Evolutionary conservation across 2,329 filamentous ascomycete genomes (phyloP), one percentile per base, ranked within the genome.

Genomic region (Sporothrix humicola): DNA sequence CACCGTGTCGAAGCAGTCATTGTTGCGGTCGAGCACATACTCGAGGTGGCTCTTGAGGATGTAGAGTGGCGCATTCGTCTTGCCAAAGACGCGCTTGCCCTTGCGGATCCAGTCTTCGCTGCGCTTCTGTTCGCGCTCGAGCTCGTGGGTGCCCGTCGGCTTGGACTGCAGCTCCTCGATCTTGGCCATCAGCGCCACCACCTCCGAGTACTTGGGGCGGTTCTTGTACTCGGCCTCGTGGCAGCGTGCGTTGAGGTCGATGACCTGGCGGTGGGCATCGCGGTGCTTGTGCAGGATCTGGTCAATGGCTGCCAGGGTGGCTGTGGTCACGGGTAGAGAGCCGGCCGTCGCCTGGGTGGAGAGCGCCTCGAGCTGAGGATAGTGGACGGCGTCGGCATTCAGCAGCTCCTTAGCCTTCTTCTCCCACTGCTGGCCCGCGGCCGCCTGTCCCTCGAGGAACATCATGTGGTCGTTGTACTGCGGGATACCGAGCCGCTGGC

Each of bases 81-180:
- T 99, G 71, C 96, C 96, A 79, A 99, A 99, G 0, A 99, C 84
- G 81, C 98, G 98, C 84, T 99, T 99, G 69, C 96, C 96, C 79
- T 94, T 94, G 46, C 96, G 89, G 95, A 99, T 99, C 96, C 96
- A 99, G 81, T 99, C 96, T 80, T 99, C 96, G 77, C 98, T 96
- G 8, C 93, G 90, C 80, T 96, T 97, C 77, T 96, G 92, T 81
- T 98, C 94, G 76, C 94, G 95, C 80, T 99, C 96, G 4, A 99
- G 88, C 78, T 99, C 96, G 48, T 97, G 88, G 0, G 95, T 97
- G 1, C 96, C 96, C 56, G 89, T 89, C 0, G 96, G 96, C 79
- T 98, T 98, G 76, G 94, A 97, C 78, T 97, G 97, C 10, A 98
- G 87, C 71, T 96, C 93, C 73, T 94, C 92, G 13, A 99, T 84